Percentiles rank a stretch among this genome's conserved stretches.
phyloP scores from a whole-genome alignment of 2,329 filamentous ascomycete genomes.

The Penicillium janthinellum region DNA sequence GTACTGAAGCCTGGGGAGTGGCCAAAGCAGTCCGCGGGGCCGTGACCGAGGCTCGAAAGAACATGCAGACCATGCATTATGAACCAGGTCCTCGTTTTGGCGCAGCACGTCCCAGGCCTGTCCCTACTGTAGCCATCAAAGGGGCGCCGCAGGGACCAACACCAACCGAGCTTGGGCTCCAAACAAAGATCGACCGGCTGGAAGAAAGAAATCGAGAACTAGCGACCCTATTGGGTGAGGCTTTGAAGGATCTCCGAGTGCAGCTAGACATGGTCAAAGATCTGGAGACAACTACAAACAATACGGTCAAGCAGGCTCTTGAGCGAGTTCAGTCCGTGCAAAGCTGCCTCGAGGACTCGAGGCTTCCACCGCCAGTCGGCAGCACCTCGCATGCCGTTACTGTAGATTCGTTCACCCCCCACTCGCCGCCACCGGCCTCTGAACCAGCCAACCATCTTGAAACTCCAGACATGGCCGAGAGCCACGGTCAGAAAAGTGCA shows the following conservation, averaged over 20 bases:
- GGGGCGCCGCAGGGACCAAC: conserved; percentile 10
- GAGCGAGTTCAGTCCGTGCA: conserved; percentile 48
- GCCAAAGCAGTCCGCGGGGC: conserved; percentile 52
- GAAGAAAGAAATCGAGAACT: conserved; percentile 46
- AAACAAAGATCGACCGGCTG: conserved; percentile 36
- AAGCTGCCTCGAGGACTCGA: conserved; percentile 44
- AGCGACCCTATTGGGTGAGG: conserved; percentile 45
- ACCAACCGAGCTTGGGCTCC: conserved; percentile 29
- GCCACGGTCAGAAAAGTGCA: conserved; percentile 8
- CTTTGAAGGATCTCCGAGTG: conserved; percentile 44
- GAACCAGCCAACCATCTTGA: neutral
- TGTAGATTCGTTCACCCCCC: conserved; percentile 6
- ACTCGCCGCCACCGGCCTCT: conserved; percentile 1
- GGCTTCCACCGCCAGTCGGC: conserved; percentile 36
- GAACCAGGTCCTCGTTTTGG: conserved; percentile 35
- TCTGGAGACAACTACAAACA: conserved; percentile 27
- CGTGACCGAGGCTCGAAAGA: conserved; percentile 49
- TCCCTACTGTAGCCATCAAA: conserved; percentile 3
- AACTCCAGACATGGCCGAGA: conserved; percentile 5
- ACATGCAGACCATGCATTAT: conserved; percentile 50
- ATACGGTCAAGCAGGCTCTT: conserved; percentile 41
- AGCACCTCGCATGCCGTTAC: conserved; percentile 7
- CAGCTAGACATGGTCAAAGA: conserved; percentile 34
- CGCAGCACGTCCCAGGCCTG: conserved; percentile 4
- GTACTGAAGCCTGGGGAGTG: conserved; percentile 53